Evolutionary conservation across 1,284 basidiomycete species (phyloP).

Genomic region (Veloboletus limbatus): DNA sequence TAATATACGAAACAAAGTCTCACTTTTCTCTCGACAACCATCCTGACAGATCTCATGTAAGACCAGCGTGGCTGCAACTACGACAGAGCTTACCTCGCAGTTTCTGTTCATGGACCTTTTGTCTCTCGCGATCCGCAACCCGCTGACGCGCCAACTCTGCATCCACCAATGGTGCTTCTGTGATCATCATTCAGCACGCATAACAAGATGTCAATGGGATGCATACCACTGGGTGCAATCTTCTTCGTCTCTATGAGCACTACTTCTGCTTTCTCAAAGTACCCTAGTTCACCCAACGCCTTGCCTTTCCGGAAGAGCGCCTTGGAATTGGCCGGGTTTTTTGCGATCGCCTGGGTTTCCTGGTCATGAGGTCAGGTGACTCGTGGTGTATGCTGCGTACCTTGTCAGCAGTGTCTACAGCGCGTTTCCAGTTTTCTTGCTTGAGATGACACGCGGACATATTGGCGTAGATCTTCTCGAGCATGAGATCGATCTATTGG

Average conservation of each 20-base stretch:
- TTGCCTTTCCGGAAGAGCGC: constrained; percentile 79
- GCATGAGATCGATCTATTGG: constrained; percentile 60
- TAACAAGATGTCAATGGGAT: neutral
- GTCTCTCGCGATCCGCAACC: constrained; percentile 59
- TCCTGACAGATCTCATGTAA: constrained; percentile 24
- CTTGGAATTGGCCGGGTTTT: constrained; percentile 73
- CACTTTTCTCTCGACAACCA: constrained; percentile 42
- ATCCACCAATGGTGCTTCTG: constrained; percentile 58
- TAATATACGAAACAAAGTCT: no score
- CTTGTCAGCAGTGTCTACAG: constrained; percentile 73
- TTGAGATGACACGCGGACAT: constrained; percentile 80
- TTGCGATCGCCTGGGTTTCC: constrained; percentile 55
- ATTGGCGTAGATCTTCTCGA: constrained; percentile 79
- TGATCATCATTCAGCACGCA: neutral
- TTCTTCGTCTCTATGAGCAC: constrained; percentile 61
- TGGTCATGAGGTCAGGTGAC: neutral
- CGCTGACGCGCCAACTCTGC: constrained; percentile 60
- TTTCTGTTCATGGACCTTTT: constrained; percentile 64
- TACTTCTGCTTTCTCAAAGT: constrained; percentile 65
- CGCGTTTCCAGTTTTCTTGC: constrained; percentile 71
- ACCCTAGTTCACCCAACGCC: constrained; percentile 70
- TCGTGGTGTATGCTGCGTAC: constrained; percentile 31
- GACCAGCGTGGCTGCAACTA: neutral
- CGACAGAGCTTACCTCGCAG: constrained; percentile 55
- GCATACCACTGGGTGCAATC: constrained; percentile 56